Evolutionary conservation across 2,329 filamentous ascomycete species (phyloP), one percentile per base, ranked within the genome.

Genomic region (Penicillium sp.): DNA sequence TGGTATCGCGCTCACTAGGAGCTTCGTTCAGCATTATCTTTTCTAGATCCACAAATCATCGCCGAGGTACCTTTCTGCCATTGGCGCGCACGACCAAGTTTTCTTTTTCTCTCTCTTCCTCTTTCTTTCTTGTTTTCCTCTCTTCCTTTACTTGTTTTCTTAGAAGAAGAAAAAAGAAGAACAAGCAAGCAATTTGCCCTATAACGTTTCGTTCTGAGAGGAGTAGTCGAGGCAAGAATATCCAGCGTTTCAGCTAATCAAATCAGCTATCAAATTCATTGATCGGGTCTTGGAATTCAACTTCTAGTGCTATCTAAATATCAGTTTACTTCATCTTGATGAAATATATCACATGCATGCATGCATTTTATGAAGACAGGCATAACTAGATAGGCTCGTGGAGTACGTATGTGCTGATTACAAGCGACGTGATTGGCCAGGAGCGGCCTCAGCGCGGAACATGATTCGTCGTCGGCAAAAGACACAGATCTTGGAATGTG

Each of bases 1-100:
- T 53, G 45, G 26, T 48, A 50, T 55, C 35, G 28, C 21, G 23
- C 30, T 55, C 43, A 46, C 47, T 35, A 46, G 14, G 45, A 35
- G 26, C 38, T 47, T 55, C 24, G 24, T 55, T 48, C 33, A 55
- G 33, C 52, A 24, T 42, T 43, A 38, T 48, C 23, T 30, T 33
- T 38, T 23, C 33, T 42, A 2, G 40, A 43, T 9, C 40, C 33
- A 21, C 18, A 43, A 14, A 43, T 43, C 7, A 18, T 18, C 8
- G 4, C 40, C 3, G 18, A 43, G 2, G 40, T 21, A 21, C n/a
- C 5, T 23, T 18, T 21, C 40, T 43, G 18, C 40, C 8, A 42
- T 42, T 42, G 18, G 18, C 40, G 40, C 40, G 40, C 40, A 43
- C 40, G 40, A 14, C 38, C 18, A 42, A 38, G n/a, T 33, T 52